Percentiles rank a stretch among this genome's conserved stretches.
These are phyloP conservation scores for Boletus subparvulus DNA, from an alignment of 768 basidiomycete species.

Conservation along the genomic window DNA sequence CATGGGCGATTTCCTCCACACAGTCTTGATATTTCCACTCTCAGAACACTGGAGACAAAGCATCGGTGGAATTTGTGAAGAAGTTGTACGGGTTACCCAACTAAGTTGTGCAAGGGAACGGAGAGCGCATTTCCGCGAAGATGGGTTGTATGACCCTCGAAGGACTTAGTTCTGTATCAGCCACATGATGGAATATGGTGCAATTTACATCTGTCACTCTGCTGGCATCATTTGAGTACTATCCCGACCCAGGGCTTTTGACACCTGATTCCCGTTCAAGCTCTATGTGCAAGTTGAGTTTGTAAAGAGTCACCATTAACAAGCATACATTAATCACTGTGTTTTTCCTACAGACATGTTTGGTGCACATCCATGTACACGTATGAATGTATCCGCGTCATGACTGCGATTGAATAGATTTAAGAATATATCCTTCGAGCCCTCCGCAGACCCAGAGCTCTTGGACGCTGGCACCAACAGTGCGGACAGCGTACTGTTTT, in stretches of 20 bases:
- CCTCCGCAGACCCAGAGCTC: constrained; percentile 97
- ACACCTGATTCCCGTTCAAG: too few relatives aligned
- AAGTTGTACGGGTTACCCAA: constrained; percentile 10
- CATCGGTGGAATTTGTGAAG: constrained; percentile 61
- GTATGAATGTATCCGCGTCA: constrained; percentile 2
- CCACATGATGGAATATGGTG: too few relatives aligned
- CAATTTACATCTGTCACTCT: too few relatives aligned
- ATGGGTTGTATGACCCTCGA: background rate
- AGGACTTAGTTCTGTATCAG: too few relatives aligned
- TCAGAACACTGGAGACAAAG: constrained; percentile 69
- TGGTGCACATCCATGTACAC: too few relatives aligned
- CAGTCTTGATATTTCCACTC: background rate
- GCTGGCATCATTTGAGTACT: too few relatives aligned
- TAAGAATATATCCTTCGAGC: constrained; percentile 87
- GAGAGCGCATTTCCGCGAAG: background rate
- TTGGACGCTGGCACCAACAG: constrained; percentile 92
- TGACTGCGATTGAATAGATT: constrained; percentile 50
- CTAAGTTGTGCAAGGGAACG: background rate
- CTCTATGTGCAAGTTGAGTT: too few relatives aligned
- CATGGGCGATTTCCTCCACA: background rate
- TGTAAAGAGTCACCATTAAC: too few relatives aligned
- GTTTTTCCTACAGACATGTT: too few relatives aligned
- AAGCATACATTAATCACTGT: too few relatives aligned
- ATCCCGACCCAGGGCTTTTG: too few relatives aligned
- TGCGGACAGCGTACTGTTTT: constrained; percentile 63